Evolutionary conservation across 2,329 filamentous ascomycete genomes (phyloP), one percentile per base, ranked within the genome.

Genomic region (Penicillium sp.): DNA sequence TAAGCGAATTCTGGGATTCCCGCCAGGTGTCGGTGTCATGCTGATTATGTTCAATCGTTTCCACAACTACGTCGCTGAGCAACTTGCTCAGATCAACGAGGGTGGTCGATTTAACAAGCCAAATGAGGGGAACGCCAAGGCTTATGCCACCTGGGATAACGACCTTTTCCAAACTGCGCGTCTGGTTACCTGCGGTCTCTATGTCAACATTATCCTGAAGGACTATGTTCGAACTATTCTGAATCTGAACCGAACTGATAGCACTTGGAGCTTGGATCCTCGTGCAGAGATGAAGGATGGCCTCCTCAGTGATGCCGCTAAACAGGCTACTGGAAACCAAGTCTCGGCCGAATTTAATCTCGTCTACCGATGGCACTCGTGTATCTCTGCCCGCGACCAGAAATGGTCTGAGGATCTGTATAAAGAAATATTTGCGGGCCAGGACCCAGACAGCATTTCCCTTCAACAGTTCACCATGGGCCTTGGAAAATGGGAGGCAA

Each of bases 261-360:
- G 81, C 60, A 79, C 83, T 62, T 89, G 85, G 85, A 87, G 83
- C 7, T 76, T 90, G 5, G 86, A 90, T 61, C 87, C 87, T 1
- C 83, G 87, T 25, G 80, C 82, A n/a, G 82, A 87, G 0, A 84
- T 87, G 43, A 80, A 75, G 67, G 84, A 82, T 60, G 74, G 80
- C 2, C 63, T 78, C 10, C 69, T 78, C 55, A 73, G 75, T 4
- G 75, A 82, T 26, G 81, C 81, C 6, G 80, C 84, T 0, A 78
- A 82, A 0, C 78, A 85, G 49, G 87, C 85, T 1, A 80, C 85
- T 2, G 87, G 87, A 13, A 90, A 90, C 68, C 86, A 89, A 66
- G 86, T 89, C 49, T 87, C 84, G 45, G 87, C 85, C 3, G 87
- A 90, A 71, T 90, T 90, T 75, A 89, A 89, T 61, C 77, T 89